A percentile compares a stretch with the other conserved stretches of the same genome.
Conservation (phyloP, 2,329 filamentous ascomycete species). For the Ceratocystis eucalypticola region DNA sequence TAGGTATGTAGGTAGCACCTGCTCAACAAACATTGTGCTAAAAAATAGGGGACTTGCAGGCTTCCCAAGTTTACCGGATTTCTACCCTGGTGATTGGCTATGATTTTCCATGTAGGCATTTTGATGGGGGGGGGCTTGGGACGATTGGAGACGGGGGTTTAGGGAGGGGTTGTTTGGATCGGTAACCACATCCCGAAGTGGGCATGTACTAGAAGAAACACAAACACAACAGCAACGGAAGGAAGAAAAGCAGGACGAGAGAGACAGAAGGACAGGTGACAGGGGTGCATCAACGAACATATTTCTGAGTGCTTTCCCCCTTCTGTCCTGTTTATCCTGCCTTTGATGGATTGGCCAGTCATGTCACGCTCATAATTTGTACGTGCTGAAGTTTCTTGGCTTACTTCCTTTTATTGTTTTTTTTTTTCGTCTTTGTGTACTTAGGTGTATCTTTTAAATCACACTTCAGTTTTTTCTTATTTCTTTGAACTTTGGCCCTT, state of each 20-base stretch:
- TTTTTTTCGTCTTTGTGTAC: background rate
- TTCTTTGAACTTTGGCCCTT: background rate
- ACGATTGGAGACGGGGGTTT: background rate
- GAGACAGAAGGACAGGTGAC: background rate
- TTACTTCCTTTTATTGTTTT: background rate
- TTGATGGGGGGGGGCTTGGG: background rate
- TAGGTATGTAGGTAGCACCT: background rate
- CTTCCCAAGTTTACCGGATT: background rate
- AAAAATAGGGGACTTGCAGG: no score
- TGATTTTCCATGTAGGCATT: background rate
- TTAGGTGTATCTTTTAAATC: background rate
- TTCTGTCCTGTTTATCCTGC: conserved; percentile 3
- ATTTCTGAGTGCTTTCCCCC: background rate
- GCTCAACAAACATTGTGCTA: no score
- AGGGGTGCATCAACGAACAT: background rate
- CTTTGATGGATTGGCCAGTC: background rate
- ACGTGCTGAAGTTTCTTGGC: background rate
- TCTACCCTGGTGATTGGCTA: background rate
- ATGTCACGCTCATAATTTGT: background rate
- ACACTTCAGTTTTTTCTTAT: background rate
- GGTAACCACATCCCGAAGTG: background rate
- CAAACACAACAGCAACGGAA: conserved; percentile 3
- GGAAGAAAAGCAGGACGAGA: background rate
- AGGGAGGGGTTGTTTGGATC: background rate
- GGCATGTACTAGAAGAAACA: background rate